These are phyloP conservation scores for Candida ficus DNA, from an alignment of 805 yeast genomes.

Conservation along the genomic window DNA sequence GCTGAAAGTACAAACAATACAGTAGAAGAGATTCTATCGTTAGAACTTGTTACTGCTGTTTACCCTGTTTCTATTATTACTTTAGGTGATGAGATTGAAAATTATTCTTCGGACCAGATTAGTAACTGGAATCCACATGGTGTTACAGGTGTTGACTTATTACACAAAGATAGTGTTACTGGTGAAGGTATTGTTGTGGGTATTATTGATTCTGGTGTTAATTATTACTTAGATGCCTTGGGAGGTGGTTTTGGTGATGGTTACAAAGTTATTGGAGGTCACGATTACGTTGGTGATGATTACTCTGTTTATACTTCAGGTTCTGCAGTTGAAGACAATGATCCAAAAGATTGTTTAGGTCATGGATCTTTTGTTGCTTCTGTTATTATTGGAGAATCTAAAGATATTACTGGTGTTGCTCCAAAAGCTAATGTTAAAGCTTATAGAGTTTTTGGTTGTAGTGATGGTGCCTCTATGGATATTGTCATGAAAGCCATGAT, in stretches of 20 bases:
- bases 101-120: neutral
- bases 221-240: no score
- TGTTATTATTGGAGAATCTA: slow-evolving; percentile 5
- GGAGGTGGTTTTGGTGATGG: no score
- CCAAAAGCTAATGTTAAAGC: slow-evolving; percentile 11
- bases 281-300: no score
- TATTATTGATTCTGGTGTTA: neutral
- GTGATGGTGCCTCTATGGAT: neutral
- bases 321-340: no score
- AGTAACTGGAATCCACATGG: slow-evolving; percentile 1
- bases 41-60: neutral
- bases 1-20: neutral
- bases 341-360: no score
- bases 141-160: slow-evolving; percentile 1
- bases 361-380: no score
- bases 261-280: no score
- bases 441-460: slow-evolving; percentile 13
- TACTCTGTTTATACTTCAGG: no score
- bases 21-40: neutral
- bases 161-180: neutral
- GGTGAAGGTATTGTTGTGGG: neutral
- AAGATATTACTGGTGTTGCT: slow-evolving; percentile 10
- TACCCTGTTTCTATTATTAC: neutral
- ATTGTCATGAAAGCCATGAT: slow-evolving; percentile 11
- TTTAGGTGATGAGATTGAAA: neutral